A percentile compares a stretch with the other conserved stretches of the same genome.
These are phyloP conservation scores for Cercospora sp. DNA, from an alignment of 2,329 filamentous ascomycete species.

Conservation along the genomic window DNA sequence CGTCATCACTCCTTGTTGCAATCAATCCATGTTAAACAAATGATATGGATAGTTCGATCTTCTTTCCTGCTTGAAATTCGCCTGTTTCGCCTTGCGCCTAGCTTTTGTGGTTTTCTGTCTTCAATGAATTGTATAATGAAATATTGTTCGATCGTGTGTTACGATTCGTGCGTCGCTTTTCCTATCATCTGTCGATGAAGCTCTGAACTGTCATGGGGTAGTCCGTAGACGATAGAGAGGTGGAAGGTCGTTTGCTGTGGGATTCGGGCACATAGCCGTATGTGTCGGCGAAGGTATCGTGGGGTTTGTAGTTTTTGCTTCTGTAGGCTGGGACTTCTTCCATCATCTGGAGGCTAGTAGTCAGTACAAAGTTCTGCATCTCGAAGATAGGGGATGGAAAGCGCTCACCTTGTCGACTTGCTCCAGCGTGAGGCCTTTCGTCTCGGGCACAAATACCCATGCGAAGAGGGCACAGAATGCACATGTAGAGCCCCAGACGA, in stretches of 20 bases:
- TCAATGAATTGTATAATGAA: not conserved
- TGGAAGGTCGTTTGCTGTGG: constrained; percentile 2
- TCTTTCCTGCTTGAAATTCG: not conserved
- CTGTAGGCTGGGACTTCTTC: constrained; percentile 49
- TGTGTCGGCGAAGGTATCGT: constrained; percentile 36
- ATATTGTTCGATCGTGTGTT: not conserved
- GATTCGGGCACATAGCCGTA: constrained; percentile 16
- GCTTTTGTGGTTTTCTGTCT: not conserved
- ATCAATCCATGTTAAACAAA: not conserved
- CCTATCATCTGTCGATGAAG: constrained; percentile 21
- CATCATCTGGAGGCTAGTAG: constrained; percentile 42
- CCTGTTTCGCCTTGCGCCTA: not conserved
- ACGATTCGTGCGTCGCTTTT: not conserved
- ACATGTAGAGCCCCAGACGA: constrained; percentile 47
- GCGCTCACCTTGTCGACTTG: constrained; percentile 20
- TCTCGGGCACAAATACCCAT: constrained; percentile 44
- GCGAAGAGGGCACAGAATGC: constrained; percentile 38
- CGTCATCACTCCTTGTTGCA: not conserved
- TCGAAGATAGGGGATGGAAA: not conserved
- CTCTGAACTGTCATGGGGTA: constrained; percentile 17
- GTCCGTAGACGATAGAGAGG: not conserved
- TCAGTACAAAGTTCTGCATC: not conserved
- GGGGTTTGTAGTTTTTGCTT: constrained; percentile 36
- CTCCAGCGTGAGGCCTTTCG: constrained; percentile 44
- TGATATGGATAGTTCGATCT: not conserved